phyloP scores from a whole-genome alignment of 495 filamentous ascomycete species.

The Penicillium pancosmium region DNA sequence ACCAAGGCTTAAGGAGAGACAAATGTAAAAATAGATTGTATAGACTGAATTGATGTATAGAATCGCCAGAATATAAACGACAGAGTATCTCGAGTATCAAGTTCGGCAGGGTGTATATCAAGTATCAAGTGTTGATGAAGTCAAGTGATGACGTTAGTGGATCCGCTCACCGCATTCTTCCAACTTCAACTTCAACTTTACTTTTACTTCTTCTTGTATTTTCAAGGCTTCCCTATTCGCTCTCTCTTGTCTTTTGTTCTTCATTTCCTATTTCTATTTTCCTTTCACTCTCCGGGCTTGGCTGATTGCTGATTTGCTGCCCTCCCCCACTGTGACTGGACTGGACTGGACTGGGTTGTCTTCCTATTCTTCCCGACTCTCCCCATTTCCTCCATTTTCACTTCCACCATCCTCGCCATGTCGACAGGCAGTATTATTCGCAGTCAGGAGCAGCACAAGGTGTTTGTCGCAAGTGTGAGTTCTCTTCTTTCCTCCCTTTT shows the following conservation, averaged over 20 bases:
- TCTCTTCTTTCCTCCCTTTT: neutral
- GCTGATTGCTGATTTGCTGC: neutral
- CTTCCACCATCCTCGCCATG: constrained; percentile 14
- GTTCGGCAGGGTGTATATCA: neutral
- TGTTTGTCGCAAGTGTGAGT: constrained; percentile 36
- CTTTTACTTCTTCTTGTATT: neutral
- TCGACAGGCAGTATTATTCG: constrained; percentile 24
- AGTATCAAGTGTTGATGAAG: neutral
- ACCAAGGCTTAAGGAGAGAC: no score
- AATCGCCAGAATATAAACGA: no score
- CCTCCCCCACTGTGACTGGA: constrained; percentile 4
- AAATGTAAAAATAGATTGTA: no score
- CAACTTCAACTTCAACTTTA: neutral
- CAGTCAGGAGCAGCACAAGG: constrained; percentile 30
- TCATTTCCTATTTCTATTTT: neutral
- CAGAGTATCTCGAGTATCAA: no score
- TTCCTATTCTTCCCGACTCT: constrained; percentile 31
- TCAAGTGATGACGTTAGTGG: constrained; percentile 27
- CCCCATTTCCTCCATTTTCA: constrained; percentile 12
- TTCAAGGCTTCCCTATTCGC: neutral
- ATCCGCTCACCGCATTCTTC: constrained; percentile 25
- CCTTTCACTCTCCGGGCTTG: neutral
- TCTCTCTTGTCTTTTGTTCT: neutral
- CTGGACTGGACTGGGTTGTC: neutral
- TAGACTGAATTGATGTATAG: no score